Percentiles rank a stretch among this genome's conserved stretches.
phyloP scores from a whole-genome alignment of 371 early-diverging fungal species.

The Actinomortierella wolfii region DNA sequence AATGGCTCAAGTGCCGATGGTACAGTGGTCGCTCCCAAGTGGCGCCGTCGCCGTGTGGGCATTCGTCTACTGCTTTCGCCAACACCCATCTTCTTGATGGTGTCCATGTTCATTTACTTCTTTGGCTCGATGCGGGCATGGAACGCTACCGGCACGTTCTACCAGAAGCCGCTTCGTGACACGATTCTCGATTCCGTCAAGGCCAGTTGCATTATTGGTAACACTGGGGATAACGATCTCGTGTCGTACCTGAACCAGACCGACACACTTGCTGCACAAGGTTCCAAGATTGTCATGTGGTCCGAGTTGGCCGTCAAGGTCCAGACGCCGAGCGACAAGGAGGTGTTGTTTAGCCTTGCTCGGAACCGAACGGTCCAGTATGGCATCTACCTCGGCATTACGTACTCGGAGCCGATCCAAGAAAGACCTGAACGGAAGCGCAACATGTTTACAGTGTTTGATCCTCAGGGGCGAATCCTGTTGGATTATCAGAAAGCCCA shows the following conservation, averaged over 20 bases:
- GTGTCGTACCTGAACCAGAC: conserved; percentile 31
- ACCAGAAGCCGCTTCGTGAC: conserved; percentile 17
- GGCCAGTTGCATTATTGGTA: conserved; percentile 39
- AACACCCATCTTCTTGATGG: conserved; percentile 29
- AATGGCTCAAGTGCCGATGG: too few species aligned
- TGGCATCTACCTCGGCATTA: conserved; percentile 50
- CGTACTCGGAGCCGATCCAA: conserved; percentile 41
- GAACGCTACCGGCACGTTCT: conserved; percentile 36
- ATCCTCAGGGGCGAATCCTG: conserved; percentile 50
- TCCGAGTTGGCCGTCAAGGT: conserved; percentile 47
- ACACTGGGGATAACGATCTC: conserved; percentile 4
- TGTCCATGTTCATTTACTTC: conserved; percentile 19
- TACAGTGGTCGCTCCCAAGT: too few species aligned
- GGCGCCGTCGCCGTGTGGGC: neutral
- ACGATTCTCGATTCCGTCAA: conserved; percentile 32
- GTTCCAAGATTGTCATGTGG: conserved; percentile 56
- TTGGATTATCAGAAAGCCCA: conserved; percentile 59
- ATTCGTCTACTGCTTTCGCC: conserved; percentile 25
- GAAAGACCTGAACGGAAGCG: conserved; percentile 17
- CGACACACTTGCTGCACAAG: conserved; percentile 23
- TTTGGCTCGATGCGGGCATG: conserved; percentile 45
- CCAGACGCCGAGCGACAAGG: conserved; percentile 23
- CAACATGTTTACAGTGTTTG: conserved; percentile 55
- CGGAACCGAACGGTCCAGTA: conserved; percentile 45
- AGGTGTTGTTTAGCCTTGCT: conserved; percentile 34